Conservation (phyloP, 2,329 filamentous ascomycete genomes). For the Neofusicoccum ribis region DNA sequence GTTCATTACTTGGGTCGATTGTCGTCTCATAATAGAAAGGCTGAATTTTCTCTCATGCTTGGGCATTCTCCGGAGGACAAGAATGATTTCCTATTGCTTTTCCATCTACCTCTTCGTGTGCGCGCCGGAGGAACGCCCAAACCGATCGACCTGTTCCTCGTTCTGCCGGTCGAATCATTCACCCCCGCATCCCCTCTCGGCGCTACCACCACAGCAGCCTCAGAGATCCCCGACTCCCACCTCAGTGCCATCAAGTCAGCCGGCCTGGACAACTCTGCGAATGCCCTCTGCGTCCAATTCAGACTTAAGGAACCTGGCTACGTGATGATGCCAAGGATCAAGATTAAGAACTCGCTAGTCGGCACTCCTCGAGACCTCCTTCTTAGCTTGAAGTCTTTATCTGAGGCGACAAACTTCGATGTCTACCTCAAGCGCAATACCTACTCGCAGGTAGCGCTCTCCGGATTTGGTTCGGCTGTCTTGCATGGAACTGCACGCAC, state of each 20-base stretch:
- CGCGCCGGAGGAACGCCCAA: background rate
- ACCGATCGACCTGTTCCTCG: background rate
- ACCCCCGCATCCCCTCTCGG: background rate
- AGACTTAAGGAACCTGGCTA: background rate
- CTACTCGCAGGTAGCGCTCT: slow-evolving; percentile 1
- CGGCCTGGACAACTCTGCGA: background rate
- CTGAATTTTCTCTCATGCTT: slow-evolving; percentile 14
- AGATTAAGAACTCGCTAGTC: background rate
- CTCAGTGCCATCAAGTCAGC: background rate
- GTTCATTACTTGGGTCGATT: slow-evolving; percentile 8
- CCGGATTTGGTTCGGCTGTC: background rate
- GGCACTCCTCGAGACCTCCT: background rate
- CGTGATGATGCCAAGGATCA: slow-evolving; percentile 8
- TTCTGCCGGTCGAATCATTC: background rate
- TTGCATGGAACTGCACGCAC: background rate
- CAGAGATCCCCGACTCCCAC: background rate
- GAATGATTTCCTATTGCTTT: background rate
- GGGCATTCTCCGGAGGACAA: background rate
- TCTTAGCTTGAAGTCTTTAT: background rate
- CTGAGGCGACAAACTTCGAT: background rate
- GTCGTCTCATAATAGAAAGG: slow-evolving; percentile 16
- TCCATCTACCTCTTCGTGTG: slow-evolving; percentile 1
- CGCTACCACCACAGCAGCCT: background rate
- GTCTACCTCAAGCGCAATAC: slow-evolving; percentile 10
- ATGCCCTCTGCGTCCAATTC: background rate